Percentiles rank a stretch among this genome's conserved stretches.
These are phyloP conservation scores for Cyclotella choctawhatcheeana DNA, from an alignment of 108 stramenopile genomes.

Conservation along the genomic window DNA sequence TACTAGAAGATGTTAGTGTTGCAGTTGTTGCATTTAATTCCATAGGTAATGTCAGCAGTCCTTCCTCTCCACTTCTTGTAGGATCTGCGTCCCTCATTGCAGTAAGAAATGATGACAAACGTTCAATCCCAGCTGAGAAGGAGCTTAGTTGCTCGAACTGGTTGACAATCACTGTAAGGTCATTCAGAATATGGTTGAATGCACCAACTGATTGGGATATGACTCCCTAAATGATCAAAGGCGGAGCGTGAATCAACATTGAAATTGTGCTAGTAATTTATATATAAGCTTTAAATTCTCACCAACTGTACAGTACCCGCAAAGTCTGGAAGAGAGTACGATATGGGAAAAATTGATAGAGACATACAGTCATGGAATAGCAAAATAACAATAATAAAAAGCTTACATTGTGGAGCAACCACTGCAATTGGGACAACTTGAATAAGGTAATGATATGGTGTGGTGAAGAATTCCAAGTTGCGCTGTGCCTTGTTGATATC, in stretches of 20 bases:
- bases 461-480: conserved; percentile 78
- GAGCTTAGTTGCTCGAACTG: conserved; percentile 66
- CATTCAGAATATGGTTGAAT: conserved; percentile 89
- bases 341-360: too few species aligned
- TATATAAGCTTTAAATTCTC: too few species aligned
- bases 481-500: conserved; percentile 62
- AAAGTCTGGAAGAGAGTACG: conserved; percentile 76
- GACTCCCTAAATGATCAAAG: too few species aligned
- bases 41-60: conserved; percentile 16
- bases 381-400: too few species aligned
- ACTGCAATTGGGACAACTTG: conserved; percentile 60
- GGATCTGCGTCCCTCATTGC: conserved; percentile 49
- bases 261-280: too few species aligned
- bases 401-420: neutral
- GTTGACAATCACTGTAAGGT: conserved; percentile 76
- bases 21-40: neutral
- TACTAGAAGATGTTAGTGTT: neutral
- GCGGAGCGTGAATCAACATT: too few species aligned
- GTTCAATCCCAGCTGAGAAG: conserved; percentile 71
- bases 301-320: conserved; percentile 67
- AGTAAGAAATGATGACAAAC: conserved; percentile 62
- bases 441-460: conserved; percentile 60
- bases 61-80: conserved; percentile 32
- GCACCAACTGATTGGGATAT: conserved; percentile 55
- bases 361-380: too few species aligned